phyloP scores from a whole-genome alignment of 2,329 filamentous ascomycete species.

The Fusarium sacchari region DNA sequence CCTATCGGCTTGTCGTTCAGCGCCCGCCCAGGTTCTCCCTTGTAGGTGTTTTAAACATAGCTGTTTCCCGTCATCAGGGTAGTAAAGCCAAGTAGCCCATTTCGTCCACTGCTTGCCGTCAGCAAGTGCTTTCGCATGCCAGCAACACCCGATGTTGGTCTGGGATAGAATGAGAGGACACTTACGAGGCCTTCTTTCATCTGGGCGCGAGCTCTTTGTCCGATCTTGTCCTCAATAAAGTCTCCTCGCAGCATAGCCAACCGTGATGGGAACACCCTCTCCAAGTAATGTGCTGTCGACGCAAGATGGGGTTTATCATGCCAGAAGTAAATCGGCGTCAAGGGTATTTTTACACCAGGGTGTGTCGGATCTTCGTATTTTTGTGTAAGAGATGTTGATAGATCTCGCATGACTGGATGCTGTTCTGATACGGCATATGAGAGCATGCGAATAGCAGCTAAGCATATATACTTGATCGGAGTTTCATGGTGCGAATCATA shows the following conservation, averaged over 20 bases:
- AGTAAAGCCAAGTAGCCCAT: slow-evolving; percentile 67
- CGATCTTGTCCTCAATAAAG: slow-evolving; percentile 67
- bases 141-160: rapidly evolving
- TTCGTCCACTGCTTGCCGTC: slow-evolving; percentile 51
- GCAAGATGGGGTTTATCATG: slow-evolving; percentile 67
- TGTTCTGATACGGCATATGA: slow-evolving; percentile 57
- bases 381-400: slow-evolving; percentile 55
- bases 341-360: slow-evolving; percentile 47
- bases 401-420: slow-evolving; percentile 52
- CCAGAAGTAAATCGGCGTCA: slow-evolving; percentile 69
- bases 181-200: slow-evolving; percentile 61
- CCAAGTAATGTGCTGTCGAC: slow-evolving; percentile 59
- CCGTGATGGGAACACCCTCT: slow-evolving; percentile 59
- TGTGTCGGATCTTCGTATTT: slow-evolving; percentile 47
- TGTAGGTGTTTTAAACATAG: slow-evolving; percentile 62
- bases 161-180: rapidly evolving
- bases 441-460: slow-evolving; percentile 62
- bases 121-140: neutral
- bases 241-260: slow-evolving; percentile 61
- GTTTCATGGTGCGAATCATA: slow-evolving; percentile 42
- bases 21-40: slow-evolving; percentile 61
- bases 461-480: slow-evolving; percentile 63
- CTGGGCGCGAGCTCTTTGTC: slow-evolving; percentile 63
- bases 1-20: slow-evolving; percentile 25
- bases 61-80: slow-evolving; percentile 57